These are phyloP conservation scores for Bolboschoenus planiculmis DNA, from an alignment of 176 grass and related monocot species.

Conservation along the genomic window DNA sequence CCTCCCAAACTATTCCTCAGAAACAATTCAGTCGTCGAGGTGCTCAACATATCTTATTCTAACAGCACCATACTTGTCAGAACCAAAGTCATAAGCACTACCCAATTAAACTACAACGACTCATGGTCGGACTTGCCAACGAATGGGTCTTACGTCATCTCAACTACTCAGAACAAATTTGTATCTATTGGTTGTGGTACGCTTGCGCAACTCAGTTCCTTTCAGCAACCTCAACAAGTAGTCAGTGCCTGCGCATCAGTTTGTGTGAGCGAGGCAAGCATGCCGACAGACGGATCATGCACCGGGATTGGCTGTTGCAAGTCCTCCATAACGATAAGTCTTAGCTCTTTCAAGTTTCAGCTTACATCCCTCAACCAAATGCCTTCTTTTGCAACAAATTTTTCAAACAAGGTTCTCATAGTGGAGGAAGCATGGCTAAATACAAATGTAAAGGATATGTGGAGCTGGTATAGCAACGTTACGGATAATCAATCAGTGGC, in stretches of 20 bases:
- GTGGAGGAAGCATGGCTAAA: constrained; percentile 11
- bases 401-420: constrained; percentile 11
- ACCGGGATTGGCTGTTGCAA: constrained; percentile 26
- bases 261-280: neutral
- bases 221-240: neutral
- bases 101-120: neutral
- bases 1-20: constrained; percentile 34
- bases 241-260: constrained; percentile 11
- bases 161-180: constrained; percentile 16
- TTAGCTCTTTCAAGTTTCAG: neutral
- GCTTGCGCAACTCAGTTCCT: neutral
- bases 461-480: neutral
- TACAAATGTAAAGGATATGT: neutral
- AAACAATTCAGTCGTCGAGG: constrained; percentile 12
- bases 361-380: neutral
- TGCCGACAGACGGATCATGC: constrained; percentile 15
- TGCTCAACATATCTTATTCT: constrained; percentile 15
- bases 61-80: neutral
- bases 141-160: neutral
- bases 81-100: neutral
- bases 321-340: neutral
- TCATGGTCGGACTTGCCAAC: neutral
- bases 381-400: no score
- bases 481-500: neutral
- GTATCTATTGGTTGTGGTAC: constrained; percentile 3